Evolutionary conservation across 805 yeast genomes (phyloP).

Genomic region (Nakazawaea pomicola): DNA sequence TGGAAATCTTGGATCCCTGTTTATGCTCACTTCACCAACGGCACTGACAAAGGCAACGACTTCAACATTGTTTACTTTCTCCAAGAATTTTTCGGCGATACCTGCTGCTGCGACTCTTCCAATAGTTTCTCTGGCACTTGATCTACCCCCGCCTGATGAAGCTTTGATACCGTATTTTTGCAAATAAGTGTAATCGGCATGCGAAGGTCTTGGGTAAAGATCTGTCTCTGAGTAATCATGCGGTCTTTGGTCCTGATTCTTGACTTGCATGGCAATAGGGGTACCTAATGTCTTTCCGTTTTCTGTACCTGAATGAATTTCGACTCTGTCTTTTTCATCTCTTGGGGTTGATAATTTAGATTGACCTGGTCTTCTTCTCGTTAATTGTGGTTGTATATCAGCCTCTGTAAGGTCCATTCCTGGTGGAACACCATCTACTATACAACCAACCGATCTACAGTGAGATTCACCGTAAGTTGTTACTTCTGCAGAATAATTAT

Average conservation of each 20-base stretch:
- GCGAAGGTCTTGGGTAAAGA: conserved; percentile 94
- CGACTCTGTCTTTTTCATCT: conserved; percentile 89
- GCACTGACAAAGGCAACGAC: conserved; percentile 96
- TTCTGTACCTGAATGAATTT: conserved; percentile 93
- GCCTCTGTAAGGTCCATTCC: conserved; percentile 79
- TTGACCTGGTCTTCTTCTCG: conserved; percentile 98
- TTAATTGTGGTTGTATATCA: conserved; percentile 92
- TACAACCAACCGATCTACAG: conserved; percentile 96
- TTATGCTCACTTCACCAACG: conserved; percentile 77
- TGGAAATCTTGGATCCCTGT: conserved; percentile 62
- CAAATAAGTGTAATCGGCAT: conserved; percentile 93
- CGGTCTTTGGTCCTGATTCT: conserved; percentile 95
- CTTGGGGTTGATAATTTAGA: conserved; percentile 89
- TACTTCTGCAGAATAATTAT: too few relatives aligned
- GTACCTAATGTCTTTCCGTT: conserved; percentile 88
- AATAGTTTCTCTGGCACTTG: conserved; percentile 95
- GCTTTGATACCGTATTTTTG: conserved; percentile 91
- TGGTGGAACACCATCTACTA: conserved; percentile 97
- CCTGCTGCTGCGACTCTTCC: conserved; percentile 99
- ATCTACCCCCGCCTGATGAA: conserved; percentile 95
- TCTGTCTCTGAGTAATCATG: conserved; percentile 95
- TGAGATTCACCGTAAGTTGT: conserved; percentile 98
- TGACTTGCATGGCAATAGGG: conserved; percentile 90
- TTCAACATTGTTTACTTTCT: conserved; percentile 75
- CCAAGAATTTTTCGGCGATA: conserved; percentile 87